A percentile compares a stretch with the other conserved stretches of the same genome.
phyloP scores from a whole-genome alignment of 169 alveolate species.

The Neospora caninum region DNA sequence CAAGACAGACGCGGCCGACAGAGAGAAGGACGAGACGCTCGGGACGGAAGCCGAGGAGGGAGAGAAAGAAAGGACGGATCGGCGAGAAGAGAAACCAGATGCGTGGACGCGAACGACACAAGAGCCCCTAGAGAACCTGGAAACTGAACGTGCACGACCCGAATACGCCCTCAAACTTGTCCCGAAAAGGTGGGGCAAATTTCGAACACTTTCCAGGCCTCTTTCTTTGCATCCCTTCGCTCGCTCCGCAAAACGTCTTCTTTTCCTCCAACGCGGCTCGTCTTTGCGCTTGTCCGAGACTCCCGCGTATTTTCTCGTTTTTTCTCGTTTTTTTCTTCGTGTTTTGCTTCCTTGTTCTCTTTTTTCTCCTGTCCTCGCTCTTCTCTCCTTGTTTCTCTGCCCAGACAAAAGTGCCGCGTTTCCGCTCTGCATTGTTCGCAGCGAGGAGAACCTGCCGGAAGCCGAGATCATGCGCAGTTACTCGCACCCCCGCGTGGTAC shows the following conservation, averaged over 20 bases:
- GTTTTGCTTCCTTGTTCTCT: no score
- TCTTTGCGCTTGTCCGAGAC: no score
- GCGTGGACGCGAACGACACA: neutral
- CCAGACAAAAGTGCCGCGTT: neutral
- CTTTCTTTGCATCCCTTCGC: no score
- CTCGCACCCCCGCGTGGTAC: slow-evolving; percentile 57
- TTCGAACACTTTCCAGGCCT: neutral
- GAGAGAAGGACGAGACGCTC: neutral
- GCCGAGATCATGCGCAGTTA: slow-evolving; percentile 62
- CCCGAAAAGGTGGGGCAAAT: slow-evolving; percentile 1
- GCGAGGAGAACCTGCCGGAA: slow-evolving; percentile 61
- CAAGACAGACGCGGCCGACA: no score
- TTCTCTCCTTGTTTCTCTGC: neutral
- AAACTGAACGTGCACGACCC: neutral
- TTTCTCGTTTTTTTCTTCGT: neutral
- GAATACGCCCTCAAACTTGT: slow-evolving; percentile 61
- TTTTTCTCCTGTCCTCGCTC: neutral
- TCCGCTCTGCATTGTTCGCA: neutral
- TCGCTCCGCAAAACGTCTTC: no score
- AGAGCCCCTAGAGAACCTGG: neutral
- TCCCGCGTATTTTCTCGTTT: neutral
- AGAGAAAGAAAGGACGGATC: neutral
- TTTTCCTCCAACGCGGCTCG: no score
- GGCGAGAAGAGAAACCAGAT: neutral
- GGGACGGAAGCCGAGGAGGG: neutral